Conservation (phyloP, 306 rosid genomes). For the Gastrolobium bilobum region DNA sequence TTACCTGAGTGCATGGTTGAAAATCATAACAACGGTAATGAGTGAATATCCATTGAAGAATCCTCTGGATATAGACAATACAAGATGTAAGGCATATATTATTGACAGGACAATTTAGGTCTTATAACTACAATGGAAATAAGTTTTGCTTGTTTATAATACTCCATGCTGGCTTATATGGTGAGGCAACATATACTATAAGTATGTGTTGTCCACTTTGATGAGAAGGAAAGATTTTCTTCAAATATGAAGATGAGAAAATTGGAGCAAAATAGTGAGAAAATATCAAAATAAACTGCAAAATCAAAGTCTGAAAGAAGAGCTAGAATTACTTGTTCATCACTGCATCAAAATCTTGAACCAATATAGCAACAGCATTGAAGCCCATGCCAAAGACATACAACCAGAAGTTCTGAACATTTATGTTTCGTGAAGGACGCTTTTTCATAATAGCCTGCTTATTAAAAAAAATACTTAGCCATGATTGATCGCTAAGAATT, state of each 20-base stretch:
- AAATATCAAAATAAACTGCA: slow-evolving; percentile 34
- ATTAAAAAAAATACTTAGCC: slow-evolving; percentile 9
- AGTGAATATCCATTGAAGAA: slow-evolving; percentile 92
- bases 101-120: slow-evolving; percentile 12
- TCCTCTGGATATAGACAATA: slow-evolving; percentile 72
- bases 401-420: slow-evolving; percentile 98
- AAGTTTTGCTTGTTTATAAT: not conserved
- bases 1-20: slow-evolving; percentile 97
- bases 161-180: slow-evolving; percentile 9
- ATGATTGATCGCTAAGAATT: slow-evolving; percentile 36
- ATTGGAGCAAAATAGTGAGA: slow-evolving; percentile 18
- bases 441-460: slow-evolving; percentile 93
- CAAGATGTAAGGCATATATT: slow-evolving; percentile 41
- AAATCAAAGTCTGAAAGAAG: slow-evolving; percentile 47
- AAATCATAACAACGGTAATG: slow-evolving; percentile 88
- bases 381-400: slow-evolving; percentile 92
- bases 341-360: slow-evolving; percentile 96
- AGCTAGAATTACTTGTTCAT: slow-evolving; percentile 72
- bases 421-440: slow-evolving; percentile 94
- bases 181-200: slow-evolving; percentile 13
- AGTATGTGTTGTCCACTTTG: slow-evolving; percentile 22
- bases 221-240: slow-evolving; percentile 35
- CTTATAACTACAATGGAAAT: slow-evolving; percentile 26
- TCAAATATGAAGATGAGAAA: slow-evolving; percentile 34
- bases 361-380: slow-evolving; percentile 87